phyloP scores from a whole-genome alignment of 2,329 filamentous ascomycete genomes.

The Fusarium vanettenii region DNA sequence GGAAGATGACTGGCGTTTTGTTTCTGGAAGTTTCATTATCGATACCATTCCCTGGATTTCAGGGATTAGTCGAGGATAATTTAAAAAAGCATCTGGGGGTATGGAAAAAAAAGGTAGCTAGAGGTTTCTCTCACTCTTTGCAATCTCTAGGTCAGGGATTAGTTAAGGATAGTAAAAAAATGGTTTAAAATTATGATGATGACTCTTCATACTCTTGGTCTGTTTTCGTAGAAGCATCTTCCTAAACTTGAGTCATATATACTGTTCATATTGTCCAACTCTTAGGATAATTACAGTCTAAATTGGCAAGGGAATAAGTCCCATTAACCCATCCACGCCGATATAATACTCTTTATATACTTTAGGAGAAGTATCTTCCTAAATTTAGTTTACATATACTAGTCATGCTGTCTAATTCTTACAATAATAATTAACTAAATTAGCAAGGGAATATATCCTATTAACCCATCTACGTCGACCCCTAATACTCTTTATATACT shows the following conservation, averaged over 20 bases:
- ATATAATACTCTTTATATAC: background rate
- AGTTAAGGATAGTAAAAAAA: background rate
- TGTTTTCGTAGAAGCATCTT: background rate
- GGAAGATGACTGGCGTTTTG: slow-evolving; percentile 36
- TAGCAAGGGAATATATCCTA: background rate
- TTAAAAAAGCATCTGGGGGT: slow-evolving; percentile 4
- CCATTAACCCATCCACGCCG: too few relatives aligned
- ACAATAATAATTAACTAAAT: background rate
- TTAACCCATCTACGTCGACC: too few relatives aligned
- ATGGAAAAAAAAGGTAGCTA: background rate
- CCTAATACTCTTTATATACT: background rate
- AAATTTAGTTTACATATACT: background rate
- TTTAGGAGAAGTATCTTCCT: background rate
- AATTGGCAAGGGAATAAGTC: background rate
- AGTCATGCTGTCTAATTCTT: background rate
- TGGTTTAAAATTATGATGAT: background rate
- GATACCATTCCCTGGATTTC: slow-evolving; percentile 21
- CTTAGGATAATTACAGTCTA: background rate
- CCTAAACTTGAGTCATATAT: background rate
- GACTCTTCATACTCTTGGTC: background rate
- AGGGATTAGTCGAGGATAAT: slow-evolving; percentile 11
- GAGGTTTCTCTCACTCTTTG: background rate
- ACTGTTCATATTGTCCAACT: background rate
- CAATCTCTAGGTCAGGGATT: background rate
- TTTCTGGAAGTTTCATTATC: slow-evolving; percentile 28